A percentile compares a stretch with the other conserved stretches of the same genome.
Conservation (phyloP, 768 basidiomycete genomes). For the Erythrobasidium yunnanense region DNA sequence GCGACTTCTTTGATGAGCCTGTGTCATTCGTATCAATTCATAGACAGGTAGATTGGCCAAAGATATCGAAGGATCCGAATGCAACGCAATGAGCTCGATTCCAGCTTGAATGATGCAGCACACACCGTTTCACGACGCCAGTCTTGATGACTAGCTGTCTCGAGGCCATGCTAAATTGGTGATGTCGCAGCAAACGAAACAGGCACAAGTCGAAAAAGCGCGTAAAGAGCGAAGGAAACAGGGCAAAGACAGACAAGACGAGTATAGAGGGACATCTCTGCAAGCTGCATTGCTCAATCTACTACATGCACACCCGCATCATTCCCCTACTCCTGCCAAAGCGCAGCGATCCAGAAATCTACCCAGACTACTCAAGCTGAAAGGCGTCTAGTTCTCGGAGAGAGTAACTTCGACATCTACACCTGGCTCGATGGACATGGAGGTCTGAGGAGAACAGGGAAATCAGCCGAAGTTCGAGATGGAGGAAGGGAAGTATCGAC, state of each 20-base stretch:
- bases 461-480: slow-evolving; percentile 3
- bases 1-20: slow-evolving; percentile 18
- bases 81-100: background rate
- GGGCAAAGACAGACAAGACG: background rate
- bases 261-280: too few relatives aligned
- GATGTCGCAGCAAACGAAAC: background rate
- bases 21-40: background rate
- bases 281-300: too few relatives aligned
- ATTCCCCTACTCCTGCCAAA: too few relatives aligned
- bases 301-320: too few relatives aligned
- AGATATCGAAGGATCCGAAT: background rate
- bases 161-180: background rate
- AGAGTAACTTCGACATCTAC: slow-evolving; percentile 54
- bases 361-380: too few relatives aligned
- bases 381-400: slow-evolving; percentile 22
- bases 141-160: slow-evolving; percentile 24
- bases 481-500: slow-evolving; percentile 40
- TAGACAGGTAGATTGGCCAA: background rate
- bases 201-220: background rate
- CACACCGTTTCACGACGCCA: slow-evolving; percentile 21
- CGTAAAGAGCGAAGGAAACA: background rate
- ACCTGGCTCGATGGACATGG: slow-evolving; percentile 96
- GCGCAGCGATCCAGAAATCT: too few relatives aligned
- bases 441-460: slow-evolving; percentile 54
- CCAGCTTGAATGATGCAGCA: background rate